Evolutionary conservation across 2,329 filamentous ascomycete species (phyloP).

Genomic region (Talaromyces funiculosus): DNA sequence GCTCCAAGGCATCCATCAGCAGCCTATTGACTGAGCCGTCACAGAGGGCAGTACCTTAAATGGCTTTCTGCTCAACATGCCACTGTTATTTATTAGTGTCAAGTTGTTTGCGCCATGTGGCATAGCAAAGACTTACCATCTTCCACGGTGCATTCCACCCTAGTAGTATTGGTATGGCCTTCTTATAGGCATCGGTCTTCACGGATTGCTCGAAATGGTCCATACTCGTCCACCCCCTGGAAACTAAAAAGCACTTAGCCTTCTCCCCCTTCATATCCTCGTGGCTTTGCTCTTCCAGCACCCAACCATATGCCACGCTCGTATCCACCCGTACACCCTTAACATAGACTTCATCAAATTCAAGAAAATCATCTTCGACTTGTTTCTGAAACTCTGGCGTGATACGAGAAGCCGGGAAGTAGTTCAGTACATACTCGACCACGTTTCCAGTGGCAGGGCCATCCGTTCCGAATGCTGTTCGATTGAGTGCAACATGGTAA

Average conservation of each 20-base stretch:
- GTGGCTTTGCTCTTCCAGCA: background rate
- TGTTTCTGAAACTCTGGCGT: background rate
- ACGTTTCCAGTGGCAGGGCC: background rate
- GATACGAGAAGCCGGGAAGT: background rate
- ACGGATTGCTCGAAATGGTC: conserved; percentile 1
- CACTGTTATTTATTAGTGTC: background rate
- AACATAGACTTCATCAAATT: background rate
- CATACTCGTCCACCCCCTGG: background rate
- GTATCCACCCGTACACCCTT: background rate
- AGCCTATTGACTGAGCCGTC: background rate
- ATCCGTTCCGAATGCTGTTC: background rate
- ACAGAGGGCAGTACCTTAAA: background rate
- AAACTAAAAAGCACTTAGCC: background rate
- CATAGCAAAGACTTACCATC: background rate
- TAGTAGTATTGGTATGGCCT: background rate
- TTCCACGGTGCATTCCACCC: background rate
- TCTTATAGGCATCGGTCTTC: background rate
- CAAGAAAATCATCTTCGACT: background rate
- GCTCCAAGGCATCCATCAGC: background rate
- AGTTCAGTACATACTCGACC: conserved; percentile 1
- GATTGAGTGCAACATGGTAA: background rate
- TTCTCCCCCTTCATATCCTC: background rate
- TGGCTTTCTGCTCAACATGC: background rate
- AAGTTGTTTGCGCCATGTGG: background rate
- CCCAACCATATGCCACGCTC: background rate